Conservation (phyloP, 192 early-diverging fungal species). For the Gamsiella multidivaricata region DNA sequence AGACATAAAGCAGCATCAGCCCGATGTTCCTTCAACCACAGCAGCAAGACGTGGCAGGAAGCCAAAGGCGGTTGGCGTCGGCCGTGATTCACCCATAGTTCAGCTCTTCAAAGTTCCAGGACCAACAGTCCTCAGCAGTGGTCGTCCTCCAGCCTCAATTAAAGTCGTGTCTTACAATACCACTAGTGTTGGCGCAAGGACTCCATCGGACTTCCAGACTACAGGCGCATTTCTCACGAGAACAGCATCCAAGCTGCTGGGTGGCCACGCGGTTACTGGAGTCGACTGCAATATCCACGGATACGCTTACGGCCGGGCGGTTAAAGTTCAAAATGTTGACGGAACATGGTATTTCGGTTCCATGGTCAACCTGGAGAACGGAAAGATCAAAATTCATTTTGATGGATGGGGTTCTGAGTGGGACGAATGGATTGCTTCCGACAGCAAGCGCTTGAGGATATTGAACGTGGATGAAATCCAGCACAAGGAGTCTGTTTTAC, state of each 20-base stretch:
- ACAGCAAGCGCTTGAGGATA: constrained; percentile 56
- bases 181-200: background rate
- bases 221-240: constrained; percentile 65
- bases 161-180: background rate
- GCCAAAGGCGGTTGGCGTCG: constrained; percentile 9
- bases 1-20: too few species aligned
- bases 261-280: constrained; percentile 44
- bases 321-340: constrained; percentile 57
- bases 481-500: background rate
- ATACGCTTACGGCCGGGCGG: constrained; percentile 51
- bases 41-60: constrained; percentile 19
- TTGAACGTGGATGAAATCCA: constrained; percentile 33
- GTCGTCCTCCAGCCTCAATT: background rate
- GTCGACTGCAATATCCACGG: constrained; percentile 61
- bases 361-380: constrained; percentile 54
- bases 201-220: constrained; percentile 38
- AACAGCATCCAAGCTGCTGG: constrained; percentile 56
- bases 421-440: constrained; percentile 67
- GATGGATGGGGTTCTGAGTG: constrained; percentile 64
- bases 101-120: background rate
- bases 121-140: background rate
- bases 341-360: constrained; percentile 60
- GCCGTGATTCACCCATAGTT: background rate
- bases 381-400: constrained; percentile 60
- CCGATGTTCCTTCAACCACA: background rate